Conservation (phyloP, 352 stramenopile genomes). For the Pythium sukuiense region DNA sequence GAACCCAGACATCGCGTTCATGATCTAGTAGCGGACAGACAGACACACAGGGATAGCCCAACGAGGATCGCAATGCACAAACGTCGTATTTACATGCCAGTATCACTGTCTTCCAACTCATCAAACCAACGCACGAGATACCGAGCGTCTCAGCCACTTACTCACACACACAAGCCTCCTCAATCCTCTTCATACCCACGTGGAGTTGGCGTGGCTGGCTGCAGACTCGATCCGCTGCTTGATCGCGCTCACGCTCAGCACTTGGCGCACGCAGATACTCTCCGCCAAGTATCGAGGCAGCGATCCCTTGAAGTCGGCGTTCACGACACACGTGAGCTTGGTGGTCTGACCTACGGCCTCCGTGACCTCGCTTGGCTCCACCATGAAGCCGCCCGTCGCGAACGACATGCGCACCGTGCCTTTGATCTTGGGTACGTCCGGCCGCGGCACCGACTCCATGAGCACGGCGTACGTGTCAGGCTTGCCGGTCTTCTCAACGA, state of each 20-base stretch:
- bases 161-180: not conserved
- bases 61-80: not conserved
- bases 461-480: slow-evolving; percentile 64
- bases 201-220: slow-evolving; percentile 26
- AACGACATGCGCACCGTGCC: slow-evolving; percentile 73
- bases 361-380: slow-evolving; percentile 45
- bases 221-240: slow-evolving; percentile 46
- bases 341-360: slow-evolving; percentile 20
- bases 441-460: slow-evolving; percentile 63
- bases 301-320: slow-evolving; percentile 34
- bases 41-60: not conserved
- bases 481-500: slow-evolving; percentile 67
- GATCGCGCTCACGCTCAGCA: slow-evolving; percentile 63
- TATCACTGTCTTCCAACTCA: not conserved
- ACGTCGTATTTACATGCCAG: not conserved
- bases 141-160: not conserved
- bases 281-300: slow-evolving; percentile 73
- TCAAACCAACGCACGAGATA: not conserved
- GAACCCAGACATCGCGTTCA: slow-evolving; percentile 75
- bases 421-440: slow-evolving; percentile 68
- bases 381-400: slow-evolving; percentile 66
- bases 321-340: slow-evolving; percentile 32
- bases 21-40: slow-evolving; percentile 38
- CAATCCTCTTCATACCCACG: slow-evolving; percentile 24
- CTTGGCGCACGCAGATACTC: slow-evolving; percentile 73